phyloP scores from a whole-genome alignment of 1,139 yeast species.

The Suhomyces yuchorum region DNA sequence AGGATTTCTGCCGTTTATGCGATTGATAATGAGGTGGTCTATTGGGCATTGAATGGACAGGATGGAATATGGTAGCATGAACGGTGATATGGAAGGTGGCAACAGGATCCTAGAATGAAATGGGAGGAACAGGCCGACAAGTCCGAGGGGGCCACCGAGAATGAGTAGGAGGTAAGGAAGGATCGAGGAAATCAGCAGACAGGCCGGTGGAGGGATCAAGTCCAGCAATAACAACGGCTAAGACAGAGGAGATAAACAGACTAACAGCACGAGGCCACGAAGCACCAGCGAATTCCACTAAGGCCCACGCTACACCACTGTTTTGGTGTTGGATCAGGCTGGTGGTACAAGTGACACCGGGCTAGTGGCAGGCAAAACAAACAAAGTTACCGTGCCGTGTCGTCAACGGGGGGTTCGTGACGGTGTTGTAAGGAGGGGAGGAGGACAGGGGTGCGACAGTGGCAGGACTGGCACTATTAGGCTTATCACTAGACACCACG shows the following conservation, averaged over 20 bases:
- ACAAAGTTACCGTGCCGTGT: slow-evolving; percentile 4
- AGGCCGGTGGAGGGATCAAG: not conserved
- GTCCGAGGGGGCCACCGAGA: slow-evolving; percentile 2
- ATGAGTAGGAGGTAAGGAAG: not conserved
- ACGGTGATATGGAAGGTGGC: not conserved
- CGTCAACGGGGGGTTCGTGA: slow-evolving; percentile 1
- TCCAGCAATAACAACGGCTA: not conserved
- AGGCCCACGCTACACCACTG: not conserved
- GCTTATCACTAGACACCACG: not conserved
- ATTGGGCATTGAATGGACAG: slow-evolving; percentile 17
- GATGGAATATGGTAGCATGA: not conserved
- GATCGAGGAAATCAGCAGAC: not conserved
- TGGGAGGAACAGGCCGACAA: slow-evolving; percentile 1
- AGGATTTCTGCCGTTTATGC: slow-evolving; percentile 48
- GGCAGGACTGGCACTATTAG: not conserved
- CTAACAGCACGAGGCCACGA: not conserved
- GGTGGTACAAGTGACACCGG: not conserved
- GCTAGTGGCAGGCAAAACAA: not conserved
- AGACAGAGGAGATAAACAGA: not conserved
- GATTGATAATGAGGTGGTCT: slow-evolving; percentile 24
- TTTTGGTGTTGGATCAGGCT: not conserved
- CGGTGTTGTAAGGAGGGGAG: slow-evolving; percentile 1
- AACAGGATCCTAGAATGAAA: not conserved
- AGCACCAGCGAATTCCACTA: not conserved
- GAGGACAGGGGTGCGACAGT: not conserved